A percentile compares a stretch with the other conserved stretches of the same genome.
These are phyloP conservation scores for Gautieria morchelliformis DNA, from an alignment of 768 basidiomycete genomes.

Conservation along the genomic window DNA sequence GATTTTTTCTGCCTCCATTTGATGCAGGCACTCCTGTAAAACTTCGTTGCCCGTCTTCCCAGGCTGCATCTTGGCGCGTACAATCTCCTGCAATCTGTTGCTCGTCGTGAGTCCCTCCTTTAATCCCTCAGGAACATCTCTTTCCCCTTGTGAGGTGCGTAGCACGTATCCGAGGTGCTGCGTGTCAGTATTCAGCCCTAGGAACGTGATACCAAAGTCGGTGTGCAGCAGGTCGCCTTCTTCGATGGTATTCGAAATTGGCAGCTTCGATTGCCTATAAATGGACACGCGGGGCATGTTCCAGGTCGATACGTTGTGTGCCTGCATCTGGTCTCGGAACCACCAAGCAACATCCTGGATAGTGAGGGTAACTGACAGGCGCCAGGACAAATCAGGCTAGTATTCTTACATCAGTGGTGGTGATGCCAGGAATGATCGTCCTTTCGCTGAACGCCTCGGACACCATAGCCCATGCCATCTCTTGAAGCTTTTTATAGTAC, in stretches of 20 bases:
- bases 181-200: slow-evolving; percentile 47
- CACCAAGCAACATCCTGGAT: slow-evolving; percentile 42
- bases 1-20: slow-evolving; percentile 37
- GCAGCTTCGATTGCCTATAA: slow-evolving; percentile 29
- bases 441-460: slow-evolving; percentile 42
- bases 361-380: background rate
- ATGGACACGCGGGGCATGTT: slow-evolving; percentile 42
- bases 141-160: slow-evolving; percentile 30
- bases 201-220: slow-evolving; percentile 45
- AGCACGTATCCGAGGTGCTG: slow-evolving; percentile 50
- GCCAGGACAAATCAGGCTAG: background rate
- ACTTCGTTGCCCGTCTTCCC: slow-evolving; percentile 41
- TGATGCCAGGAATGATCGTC: slow-evolving; percentile 33
- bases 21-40: slow-evolving; percentile 28
- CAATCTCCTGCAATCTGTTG: slow-evolving; percentile 45
- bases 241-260: slow-evolving; percentile 31
- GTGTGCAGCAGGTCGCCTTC: slow-evolving; percentile 45
- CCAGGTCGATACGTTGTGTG: slow-evolving; percentile 40
- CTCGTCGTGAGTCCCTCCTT: slow-evolving; percentile 35
- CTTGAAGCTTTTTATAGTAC: slow-evolving; percentile 38
- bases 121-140: slow-evolving; percentile 32
- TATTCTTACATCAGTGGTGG: slow-evolving; percentile 32
- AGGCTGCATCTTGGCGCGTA: slow-evolving; percentile 33
- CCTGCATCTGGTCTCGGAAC: slow-evolving; percentile 44
- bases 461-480: slow-evolving; percentile 42